Percentiles rank a stretch among this genome's conserved stretches.
Evolutionary conservation across 2,329 filamentous ascomycete species (phyloP).

Genomic region (Ophiostoma himal-ulmi): DNA sequence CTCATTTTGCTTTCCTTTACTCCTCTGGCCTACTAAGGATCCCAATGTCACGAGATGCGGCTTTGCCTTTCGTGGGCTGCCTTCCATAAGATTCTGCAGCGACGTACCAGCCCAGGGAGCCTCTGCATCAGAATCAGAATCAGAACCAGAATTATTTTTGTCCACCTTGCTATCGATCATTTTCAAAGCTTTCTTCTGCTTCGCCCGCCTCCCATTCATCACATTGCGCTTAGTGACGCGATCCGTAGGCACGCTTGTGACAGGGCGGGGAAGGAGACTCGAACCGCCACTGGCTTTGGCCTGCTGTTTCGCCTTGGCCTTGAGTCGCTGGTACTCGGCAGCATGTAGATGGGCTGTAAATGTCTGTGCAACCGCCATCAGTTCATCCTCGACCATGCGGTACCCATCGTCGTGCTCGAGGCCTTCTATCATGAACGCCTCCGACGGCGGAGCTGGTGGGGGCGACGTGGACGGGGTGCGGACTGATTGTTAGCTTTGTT

Average conservation of each 20-base stretch:
- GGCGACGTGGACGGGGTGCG: constrained; percentile 33
- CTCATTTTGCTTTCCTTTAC: neutral
- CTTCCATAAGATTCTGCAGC: constrained; percentile 41
- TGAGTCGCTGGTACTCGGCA: constrained; percentile 68
- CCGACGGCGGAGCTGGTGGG: constrained; percentile 30
- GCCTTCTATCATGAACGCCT: constrained; percentile 55
- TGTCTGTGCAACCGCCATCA: constrained; percentile 58
- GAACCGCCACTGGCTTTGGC: neutral
- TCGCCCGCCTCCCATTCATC: constrained; percentile 35
- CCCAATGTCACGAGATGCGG: constrained; percentile 18
- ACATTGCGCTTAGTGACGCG: constrained; percentile 30
- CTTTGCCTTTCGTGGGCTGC: constrained; percentile 30
- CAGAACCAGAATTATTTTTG: constrained; percentile 28
- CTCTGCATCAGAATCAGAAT: constrained; percentile 31
- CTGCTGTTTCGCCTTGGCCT: constrained; percentile 44
- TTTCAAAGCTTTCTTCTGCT: constrained; percentile 34
- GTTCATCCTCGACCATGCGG: constrained; percentile 81
- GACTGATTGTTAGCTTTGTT: constrained; percentile 19
- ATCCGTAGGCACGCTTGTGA: constrained; percentile 39
- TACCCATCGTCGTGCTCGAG: constrained; percentile 63
- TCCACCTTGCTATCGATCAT: constrained; percentile 8
- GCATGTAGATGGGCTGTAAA: constrained; percentile 72
- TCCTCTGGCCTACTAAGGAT: neutral
- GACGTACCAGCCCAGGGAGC: constrained; percentile 36
- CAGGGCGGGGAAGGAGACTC: constrained; percentile 46